phyloP scores from a whole-genome alignment of 2,329 filamentous ascomycete genomes.

The Aureobasidium melanogenum region DNA sequence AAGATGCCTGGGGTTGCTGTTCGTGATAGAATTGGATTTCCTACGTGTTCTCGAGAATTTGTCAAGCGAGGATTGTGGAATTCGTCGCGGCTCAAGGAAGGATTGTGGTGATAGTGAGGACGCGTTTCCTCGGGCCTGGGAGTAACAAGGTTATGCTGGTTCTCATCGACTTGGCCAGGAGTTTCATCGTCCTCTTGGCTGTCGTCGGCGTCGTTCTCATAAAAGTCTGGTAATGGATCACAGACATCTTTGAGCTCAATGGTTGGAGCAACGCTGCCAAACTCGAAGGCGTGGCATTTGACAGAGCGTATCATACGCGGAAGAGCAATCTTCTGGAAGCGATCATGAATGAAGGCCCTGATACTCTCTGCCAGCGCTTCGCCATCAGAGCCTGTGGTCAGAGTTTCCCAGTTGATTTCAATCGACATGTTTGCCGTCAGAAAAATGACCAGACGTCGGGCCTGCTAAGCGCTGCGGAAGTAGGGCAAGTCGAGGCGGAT shows the following conservation, averaged over 20 bases:
- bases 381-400: constrained; percentile 84
- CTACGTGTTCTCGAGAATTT: constrained; percentile 12
- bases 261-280: constrained; percentile 72
- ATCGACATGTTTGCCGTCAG: constrained; percentile 64
- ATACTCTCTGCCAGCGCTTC: constrained; percentile 75
- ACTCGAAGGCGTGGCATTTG: constrained; percentile 87
- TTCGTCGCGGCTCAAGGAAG: constrained; percentile 8
- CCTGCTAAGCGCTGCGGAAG: not conserved
- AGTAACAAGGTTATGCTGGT: not conserved
- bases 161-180: not conserved
- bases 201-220: constrained; percentile 68
- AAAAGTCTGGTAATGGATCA: constrained; percentile 91
- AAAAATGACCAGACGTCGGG: not conserved
- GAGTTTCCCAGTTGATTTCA: constrained; percentile 90
- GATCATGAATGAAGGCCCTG: constrained; percentile 87
- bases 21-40: constrained; percentile 30
- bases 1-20: constrained; percentile 51
- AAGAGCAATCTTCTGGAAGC: constrained; percentile 84
- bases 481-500: constrained; percentile 10
- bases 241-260: constrained; percentile 95
- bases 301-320: constrained; percentile 97
- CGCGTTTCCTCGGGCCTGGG: not conserved
- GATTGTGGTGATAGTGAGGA: not conserved
- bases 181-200: constrained; percentile 39
- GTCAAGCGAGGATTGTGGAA: constrained; percentile 8